A percentile compares a stretch with the other conserved stretches of the same genome.
Conservation (phyloP, 306 rosid genomes). For the Rubus idaeus region DNA sequence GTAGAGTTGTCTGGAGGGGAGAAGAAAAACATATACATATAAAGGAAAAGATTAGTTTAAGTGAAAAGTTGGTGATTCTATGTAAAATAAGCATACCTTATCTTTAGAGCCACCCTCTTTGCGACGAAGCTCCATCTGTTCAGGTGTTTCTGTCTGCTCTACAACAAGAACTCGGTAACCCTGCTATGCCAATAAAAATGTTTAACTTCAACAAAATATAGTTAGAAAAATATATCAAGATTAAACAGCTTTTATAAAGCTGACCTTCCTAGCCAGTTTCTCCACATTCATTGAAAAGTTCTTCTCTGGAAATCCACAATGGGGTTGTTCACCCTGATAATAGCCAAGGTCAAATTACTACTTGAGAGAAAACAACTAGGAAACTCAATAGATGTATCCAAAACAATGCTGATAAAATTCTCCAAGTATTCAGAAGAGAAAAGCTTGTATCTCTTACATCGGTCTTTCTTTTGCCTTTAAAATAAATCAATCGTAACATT, state of each 20-base stretch:
- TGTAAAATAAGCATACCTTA: constrained; percentile 46
- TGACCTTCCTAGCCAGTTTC: constrained; percentile 91
- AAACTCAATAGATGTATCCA: constrained; percentile 13
- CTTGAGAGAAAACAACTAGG: background rate
- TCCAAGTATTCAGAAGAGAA: background rate
- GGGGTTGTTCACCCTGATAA: constrained; percentile 91
- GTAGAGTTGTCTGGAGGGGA: background rate
- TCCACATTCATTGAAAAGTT: constrained; percentile 79
- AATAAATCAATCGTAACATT: background rate
- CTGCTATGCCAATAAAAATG: constrained; percentile 44
- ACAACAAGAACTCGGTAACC: constrained; percentile 92
- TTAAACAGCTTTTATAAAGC: constrained; percentile 28
- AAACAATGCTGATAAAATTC: background rate
- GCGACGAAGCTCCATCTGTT: constrained; percentile 83
- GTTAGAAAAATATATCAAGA: constrained; percentile 1
- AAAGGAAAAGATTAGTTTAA: background rate
- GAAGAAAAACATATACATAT: background rate
- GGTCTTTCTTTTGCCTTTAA: background rate
- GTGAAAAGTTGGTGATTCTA: background rate
- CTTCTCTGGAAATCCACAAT: constrained; percentile 96
- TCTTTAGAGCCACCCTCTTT: constrained; percentile 87
- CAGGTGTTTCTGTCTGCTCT: constrained; percentile 99
- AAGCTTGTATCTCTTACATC: background rate
- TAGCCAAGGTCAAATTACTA: constrained; percentile 23
- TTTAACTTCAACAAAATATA: constrained; percentile 3